Evolutionary conservation across 768 basidiomycete genomes (phyloP).

Genomic region (Termitomyces heimii): DNA sequence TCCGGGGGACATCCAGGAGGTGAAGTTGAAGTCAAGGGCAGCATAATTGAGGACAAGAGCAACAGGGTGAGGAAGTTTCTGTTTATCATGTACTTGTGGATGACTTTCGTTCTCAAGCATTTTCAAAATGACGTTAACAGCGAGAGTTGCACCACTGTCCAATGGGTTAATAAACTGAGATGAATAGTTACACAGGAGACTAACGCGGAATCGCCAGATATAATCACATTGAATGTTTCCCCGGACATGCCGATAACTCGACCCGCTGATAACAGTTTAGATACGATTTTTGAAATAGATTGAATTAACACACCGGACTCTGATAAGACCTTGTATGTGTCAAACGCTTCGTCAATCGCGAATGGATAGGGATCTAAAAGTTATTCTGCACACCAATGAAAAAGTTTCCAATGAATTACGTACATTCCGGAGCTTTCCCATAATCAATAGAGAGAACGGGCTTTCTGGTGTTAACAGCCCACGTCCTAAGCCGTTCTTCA

Average conservation of each 20-base stretch:
- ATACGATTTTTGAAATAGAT: neutral
- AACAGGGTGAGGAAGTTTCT: constrained; percentile 61
- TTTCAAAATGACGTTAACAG: constrained; percentile 78
- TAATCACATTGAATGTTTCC: constrained; percentile 66
- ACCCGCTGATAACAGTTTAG: constrained; percentile 41
- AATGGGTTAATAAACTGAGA: constrained; percentile 7
- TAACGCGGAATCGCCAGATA: constrained; percentile 97
- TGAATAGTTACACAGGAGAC: constrained; percentile 23
- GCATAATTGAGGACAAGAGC: constrained; percentile 88
- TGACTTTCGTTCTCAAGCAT: constrained; percentile 62
- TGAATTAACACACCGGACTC: constrained; percentile 46
- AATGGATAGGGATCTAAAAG: constrained; percentile 89
- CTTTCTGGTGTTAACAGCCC: constrained; percentile 75
- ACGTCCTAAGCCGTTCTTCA: constrained; percentile 84
- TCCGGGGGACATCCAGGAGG: constrained; percentile 89
- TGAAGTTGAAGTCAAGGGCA: constrained; percentile 95
- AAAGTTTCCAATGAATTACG: constrained; percentile 16
- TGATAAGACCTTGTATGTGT: constrained; percentile 76
- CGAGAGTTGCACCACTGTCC: constrained; percentile 80
- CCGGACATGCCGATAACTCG: constrained; percentile 84
- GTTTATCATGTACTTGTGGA: constrained; percentile 24
- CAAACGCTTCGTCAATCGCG: constrained; percentile 93
- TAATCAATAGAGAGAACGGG: constrained; percentile 88
- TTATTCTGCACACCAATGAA: neutral
- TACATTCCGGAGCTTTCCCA: constrained; percentile 95